Evolutionary conservation across 495 filamentous ascomycete genomes (phyloP).

Genomic region (Xylaria grammica): DNA sequence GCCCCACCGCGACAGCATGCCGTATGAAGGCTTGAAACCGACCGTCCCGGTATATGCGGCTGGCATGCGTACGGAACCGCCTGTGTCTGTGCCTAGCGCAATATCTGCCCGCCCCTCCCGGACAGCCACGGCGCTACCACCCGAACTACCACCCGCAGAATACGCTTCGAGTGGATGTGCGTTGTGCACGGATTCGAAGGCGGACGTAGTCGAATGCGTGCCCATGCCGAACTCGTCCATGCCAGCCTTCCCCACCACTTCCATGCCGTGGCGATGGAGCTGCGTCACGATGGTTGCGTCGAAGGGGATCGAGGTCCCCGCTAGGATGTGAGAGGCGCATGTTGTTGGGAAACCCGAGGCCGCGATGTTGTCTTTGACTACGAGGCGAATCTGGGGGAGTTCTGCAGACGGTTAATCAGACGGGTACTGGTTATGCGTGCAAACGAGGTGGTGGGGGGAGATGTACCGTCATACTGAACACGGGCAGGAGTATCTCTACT

Average conservation of each 20-base stretch:
- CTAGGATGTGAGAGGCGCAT: constrained; percentile 78
- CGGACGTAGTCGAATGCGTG: constrained; percentile 80
- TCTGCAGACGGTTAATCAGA: not conserved
- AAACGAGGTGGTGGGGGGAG: not conserved
- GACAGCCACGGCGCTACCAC: constrained; percentile 90
- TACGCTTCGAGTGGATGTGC: constrained; percentile 39
- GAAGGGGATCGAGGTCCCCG: constrained; percentile 74
- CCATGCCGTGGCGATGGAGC: constrained; percentile 67
- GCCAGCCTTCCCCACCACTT: constrained; percentile 81
- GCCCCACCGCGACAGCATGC: constrained; percentile 81
- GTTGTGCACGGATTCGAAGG: constrained; percentile 69
- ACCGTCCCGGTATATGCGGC: constrained; percentile 88
- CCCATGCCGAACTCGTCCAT: constrained; percentile 99
- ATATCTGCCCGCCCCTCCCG: constrained; percentile 70
- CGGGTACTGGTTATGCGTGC: not conserved
- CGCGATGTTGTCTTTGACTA: constrained; percentile 91
- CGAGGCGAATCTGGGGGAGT: constrained; percentile 49
- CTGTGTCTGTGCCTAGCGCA: constrained; percentile 93
- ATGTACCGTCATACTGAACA: not conserved
- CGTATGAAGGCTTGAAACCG: constrained; percentile 94
- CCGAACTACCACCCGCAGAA: constrained; percentile 91
- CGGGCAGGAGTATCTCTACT: not conserved
- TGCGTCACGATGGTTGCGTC: constrained; percentile 78
- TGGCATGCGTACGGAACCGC: constrained; percentile 88
- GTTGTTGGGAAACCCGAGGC: constrained; percentile 68